These are phyloP conservation scores for Boletus sensibilis DNA, from an alignment of 768 basidiomycete genomes.

Conservation along the genomic window DNA sequence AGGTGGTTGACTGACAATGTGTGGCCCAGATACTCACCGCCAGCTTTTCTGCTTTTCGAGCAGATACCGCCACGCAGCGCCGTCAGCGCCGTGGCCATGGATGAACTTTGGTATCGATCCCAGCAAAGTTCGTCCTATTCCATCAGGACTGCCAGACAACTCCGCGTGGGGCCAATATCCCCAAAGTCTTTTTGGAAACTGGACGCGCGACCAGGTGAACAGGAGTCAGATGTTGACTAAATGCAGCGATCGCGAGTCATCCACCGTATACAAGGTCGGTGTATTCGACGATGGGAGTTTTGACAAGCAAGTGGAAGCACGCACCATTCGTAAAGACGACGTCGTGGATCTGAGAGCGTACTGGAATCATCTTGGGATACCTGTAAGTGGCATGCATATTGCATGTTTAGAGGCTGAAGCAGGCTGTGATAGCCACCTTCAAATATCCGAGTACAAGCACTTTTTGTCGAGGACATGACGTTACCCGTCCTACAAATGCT, in stretches of 20 bases:
- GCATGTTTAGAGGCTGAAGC: not conserved
- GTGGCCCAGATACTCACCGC: not conserved
- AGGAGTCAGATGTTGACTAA: slow-evolving; percentile 35
- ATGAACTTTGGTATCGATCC: slow-evolving; percentile 29
- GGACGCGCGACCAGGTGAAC: slow-evolving; percentile 45
- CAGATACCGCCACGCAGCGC: slow-evolving; percentile 36
- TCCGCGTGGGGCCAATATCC: slow-evolving; percentile 44
- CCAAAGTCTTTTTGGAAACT: slow-evolving; percentile 51
- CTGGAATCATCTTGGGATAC: slow-evolving; percentile 27
- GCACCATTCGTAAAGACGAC: slow-evolving; percentile 16
- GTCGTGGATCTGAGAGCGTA: slow-evolving; percentile 16
- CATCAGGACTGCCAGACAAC: not conserved
- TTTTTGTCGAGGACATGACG: slow-evolving; percentile 41
- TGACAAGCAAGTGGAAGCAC: slow-evolving; percentile 11
- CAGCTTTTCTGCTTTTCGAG: not conserved
- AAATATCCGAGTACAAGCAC: slow-evolving; percentile 32
- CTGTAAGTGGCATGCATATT: slow-evolving; percentile 21
- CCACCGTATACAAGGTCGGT: slow-evolving; percentile 19
- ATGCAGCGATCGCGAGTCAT: slow-evolving; percentile 16
- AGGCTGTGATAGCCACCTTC: slow-evolving; percentile 21
- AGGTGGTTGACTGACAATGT: not conserved
- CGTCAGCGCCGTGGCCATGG: slow-evolving; percentile 43
- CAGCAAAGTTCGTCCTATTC: not conserved
- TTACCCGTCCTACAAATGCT: slow-evolving; percentile 39
- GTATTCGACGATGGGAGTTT: slow-evolving; percentile 20